Evolutionary conservation across 2,329 filamentous ascomycete genomes (phyloP), one percentile per base, ranked within the genome.

Genomic region (Tolypocladium paradoxum): DNA sequence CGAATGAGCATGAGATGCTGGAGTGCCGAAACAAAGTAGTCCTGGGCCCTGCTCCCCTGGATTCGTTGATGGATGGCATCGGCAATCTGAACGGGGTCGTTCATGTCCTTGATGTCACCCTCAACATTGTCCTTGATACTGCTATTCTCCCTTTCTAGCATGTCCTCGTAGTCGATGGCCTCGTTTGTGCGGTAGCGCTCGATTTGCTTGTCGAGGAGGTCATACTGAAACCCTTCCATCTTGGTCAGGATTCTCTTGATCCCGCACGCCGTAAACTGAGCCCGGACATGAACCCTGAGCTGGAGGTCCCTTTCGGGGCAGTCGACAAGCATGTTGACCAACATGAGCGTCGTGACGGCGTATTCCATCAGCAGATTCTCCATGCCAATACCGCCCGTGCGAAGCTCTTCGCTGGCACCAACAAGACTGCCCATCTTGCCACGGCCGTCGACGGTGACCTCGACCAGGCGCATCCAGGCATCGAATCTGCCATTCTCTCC

Each of bases 291-390:
- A 67, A 95, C 88, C 66, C 93, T 84, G 58, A 97, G 75, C 71
- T 96, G 89, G 59, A 99, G 75, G 65, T 99, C 93, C 62, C 83
- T 81, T 65, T 95, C 88, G 0, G 91, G 87, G 3, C 90, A 89
- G 70, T 97, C 93, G 56, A 99, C 84, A 61, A 97, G 81, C 86
- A 95, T 95, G 73, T 97, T 99, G 76, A 97, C 83, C 64, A 99
- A 78, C 66, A 97, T 90, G 64, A 99, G 81, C 2, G 91, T 95
- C 35, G 92, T 89, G 49, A 97, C 89, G 38, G 91, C 92, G 66
- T 99, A 99, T 78, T 99, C 93, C 93, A 99, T 97, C 52, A 99
- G 79, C 64, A 96, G 76, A 70, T 97, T 97, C 78, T 99, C 93
- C 85, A 97, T 96, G 68, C 93, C 93, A 64, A 96, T 95, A 58